These are phyloP conservation scores for Colletotrichum liriopes DNA, from an alignment of 2,329 filamentous ascomycete genomes.

Conservation along the genomic window DNA sequence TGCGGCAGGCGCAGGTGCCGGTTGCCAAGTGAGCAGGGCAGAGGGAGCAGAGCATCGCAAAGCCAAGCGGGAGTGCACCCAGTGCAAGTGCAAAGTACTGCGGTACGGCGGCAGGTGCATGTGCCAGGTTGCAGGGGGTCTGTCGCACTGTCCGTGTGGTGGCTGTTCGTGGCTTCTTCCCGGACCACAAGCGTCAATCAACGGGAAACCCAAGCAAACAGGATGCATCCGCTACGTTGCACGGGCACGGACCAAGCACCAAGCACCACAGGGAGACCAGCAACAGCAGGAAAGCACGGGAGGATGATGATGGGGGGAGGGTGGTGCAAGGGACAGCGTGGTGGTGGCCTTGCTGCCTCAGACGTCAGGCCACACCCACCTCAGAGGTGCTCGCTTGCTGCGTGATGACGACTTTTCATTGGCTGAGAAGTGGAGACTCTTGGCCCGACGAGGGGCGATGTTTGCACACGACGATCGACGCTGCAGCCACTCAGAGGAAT, in stretches of 20 bases:
- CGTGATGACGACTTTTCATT: constrained; percentile 15
- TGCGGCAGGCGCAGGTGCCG: constrained; percentile 7
- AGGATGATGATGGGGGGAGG: too few relatives aligned
- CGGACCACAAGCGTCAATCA: constrained; percentile 20
- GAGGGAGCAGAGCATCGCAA: not conserved
- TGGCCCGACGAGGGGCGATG: constrained; percentile 2
- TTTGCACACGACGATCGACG: constrained; percentile 7
- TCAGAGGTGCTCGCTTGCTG: constrained; percentile 19
- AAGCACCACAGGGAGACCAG: not conserved
- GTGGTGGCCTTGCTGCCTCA: constrained; percentile 25
- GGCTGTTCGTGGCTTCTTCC: constrained; percentile 28
- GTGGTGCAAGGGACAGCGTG: constrained; percentile 30
- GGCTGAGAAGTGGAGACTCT: constrained; percentile 8
- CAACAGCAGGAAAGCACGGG: not conserved
- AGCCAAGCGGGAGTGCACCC: not conserved
- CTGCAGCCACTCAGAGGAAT: constrained; percentile 24
- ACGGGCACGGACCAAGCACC: not conserved
- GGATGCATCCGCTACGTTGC: constrained; percentile 20
- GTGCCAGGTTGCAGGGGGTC: constrained; percentile 12
- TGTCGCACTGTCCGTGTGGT: constrained; percentile 39
- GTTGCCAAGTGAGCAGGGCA: constrained; percentile 15
- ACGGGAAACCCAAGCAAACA: constrained; percentile 14
- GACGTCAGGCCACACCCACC: not conserved
- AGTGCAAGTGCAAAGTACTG: constrained; percentile 15
- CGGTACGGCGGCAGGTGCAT: not conserved